These are phyloP conservation scores for Dipodascus geniculatus DNA, from an alignment of 805 yeast species.

Conservation along the genomic window DNA sequence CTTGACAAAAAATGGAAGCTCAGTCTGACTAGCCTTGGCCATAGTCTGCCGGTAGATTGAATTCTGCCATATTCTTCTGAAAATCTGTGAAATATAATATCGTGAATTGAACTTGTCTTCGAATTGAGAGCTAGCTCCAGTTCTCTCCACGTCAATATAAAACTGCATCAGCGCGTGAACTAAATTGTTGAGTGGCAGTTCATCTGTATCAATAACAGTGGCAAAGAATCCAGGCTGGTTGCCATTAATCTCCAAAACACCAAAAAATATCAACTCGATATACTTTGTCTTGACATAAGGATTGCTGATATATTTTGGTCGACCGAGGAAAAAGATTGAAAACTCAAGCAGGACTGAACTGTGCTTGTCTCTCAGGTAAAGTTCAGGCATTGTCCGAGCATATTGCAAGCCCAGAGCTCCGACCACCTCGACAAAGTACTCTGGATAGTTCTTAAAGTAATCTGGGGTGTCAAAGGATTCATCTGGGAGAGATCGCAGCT, in stretches of 20 bases:
- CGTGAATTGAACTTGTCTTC: conserved; percentile 92
- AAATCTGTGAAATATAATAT: conserved; percentile 70
- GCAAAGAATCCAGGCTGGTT: conserved; percentile 52
- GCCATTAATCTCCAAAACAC: conserved; percentile 37
- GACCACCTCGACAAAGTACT: conserved; percentile 72
- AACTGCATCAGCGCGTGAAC: conserved; percentile 78
- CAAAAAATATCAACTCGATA: conserved; percentile 69
- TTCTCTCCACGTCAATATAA: conserved; percentile 89
- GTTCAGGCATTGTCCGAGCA: conserved; percentile 39
- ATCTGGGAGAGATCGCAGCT: conserved; percentile 36
- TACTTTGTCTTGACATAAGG: conserved; percentile 86
- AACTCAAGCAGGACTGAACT: conserved; percentile 47
- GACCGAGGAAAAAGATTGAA: conserved; percentile 62
- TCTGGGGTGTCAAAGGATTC: conserved; percentile 2
- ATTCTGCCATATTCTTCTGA: conserved; percentile 75
- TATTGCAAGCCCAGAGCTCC: conserved; percentile 46
- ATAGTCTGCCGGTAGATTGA: conserved; percentile 59
- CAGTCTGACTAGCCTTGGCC: conserved; percentile 48
- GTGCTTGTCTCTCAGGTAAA: conserved; percentile 32
- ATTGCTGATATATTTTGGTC: conserved; percentile 55
- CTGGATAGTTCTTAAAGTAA: conserved; percentile 77
- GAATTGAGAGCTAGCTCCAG: conserved; percentile 90
- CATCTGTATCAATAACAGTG: conserved; percentile 50
- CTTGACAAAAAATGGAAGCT: conserved; percentile 77
- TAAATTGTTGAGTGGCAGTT: conserved; percentile 50